Conservation (phyloP, 164 flowering plant species). For the Nymphaea thermarum region DNA sequence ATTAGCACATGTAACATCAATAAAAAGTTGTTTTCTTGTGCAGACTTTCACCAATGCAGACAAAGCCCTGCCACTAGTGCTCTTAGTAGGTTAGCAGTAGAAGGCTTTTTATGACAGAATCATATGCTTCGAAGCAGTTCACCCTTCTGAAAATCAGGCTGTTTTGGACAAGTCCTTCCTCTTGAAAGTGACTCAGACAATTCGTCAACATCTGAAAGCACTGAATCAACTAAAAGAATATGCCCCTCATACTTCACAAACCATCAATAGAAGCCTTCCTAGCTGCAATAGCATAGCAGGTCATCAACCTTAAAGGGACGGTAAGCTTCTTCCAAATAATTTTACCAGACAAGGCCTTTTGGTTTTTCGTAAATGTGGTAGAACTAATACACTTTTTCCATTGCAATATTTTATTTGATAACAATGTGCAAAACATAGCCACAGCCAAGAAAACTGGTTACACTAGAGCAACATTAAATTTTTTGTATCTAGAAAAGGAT, state of each 20-base stretch:
- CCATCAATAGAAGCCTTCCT: constrained; percentile 69
- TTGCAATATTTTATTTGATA: constrained; percentile 80
- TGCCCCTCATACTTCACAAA: constrained; percentile 46
- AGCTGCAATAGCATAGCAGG: constrained; percentile 60
- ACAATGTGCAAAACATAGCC: constrained; percentile 73
- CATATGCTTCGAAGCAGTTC: constrained; percentile 92
- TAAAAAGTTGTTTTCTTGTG: background rate
- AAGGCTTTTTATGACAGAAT: constrained; percentile 83
- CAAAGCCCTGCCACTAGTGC: constrained; percentile 47
- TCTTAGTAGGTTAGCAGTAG: constrained; percentile 56
- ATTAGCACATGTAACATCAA: background rate
- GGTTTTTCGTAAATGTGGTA: background rate
- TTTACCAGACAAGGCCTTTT: too few relatives aligned
- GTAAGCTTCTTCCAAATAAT: constrained; percentile 19
- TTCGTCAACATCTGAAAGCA: background rate
- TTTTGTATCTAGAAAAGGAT: background rate
- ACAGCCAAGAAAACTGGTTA: constrained; percentile 76
- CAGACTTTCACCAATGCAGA: constrained; percentile 91
- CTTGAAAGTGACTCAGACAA: background rate
- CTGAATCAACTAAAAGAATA: background rate
- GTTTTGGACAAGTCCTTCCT: background rate
- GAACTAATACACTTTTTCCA: background rate
- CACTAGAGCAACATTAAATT: constrained; percentile 68
- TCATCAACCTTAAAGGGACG: constrained; percentile 54
- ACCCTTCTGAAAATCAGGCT: constrained; percentile 24